Evolutionary conservation across 2,329 filamentous ascomycete species (phyloP).

Genomic region (Aureobasidium sp.): DNA sequence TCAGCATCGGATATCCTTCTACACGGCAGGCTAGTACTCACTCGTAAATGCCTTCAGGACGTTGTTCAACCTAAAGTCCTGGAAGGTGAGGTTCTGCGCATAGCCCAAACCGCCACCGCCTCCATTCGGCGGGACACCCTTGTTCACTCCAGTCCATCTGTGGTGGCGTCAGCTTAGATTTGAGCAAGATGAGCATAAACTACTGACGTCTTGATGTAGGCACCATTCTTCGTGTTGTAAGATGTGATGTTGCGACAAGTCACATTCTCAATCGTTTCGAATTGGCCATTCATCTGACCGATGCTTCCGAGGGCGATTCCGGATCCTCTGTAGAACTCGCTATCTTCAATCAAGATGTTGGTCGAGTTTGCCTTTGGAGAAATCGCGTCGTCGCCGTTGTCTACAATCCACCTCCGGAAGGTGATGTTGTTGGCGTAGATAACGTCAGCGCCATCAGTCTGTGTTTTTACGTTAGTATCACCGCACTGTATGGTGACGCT

Average conservation of each 20-base stretch:
- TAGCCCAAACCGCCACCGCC: conserved; percentile 50
- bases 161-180: conserved; percentile 24
- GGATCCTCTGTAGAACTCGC: conserved; percentile 43
- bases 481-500: too few species aligned
- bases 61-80: conserved; percentile 26
- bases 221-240: conserved; percentile 41
- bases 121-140: conserved; percentile 44
- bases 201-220: conserved; percentile 50
- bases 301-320: conserved; percentile 53
- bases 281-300: conserved; percentile 45
- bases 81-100: conserved; percentile 32
- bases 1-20: neutral
- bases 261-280: conserved; percentile 46
- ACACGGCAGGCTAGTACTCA: neutral
- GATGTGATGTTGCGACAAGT: conserved; percentile 42
- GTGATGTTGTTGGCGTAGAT: conserved; percentile 47
- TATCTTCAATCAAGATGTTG: conserved; percentile 47
- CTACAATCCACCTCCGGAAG: conserved; percentile 45
- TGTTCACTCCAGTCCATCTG: conserved; percentile 43
- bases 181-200: conserved; percentile 40
- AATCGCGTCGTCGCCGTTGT: conserved; percentile 50
- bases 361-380: conserved; percentile 51
- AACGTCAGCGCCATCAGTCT: conserved; percentile 48
- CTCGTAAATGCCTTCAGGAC: conserved; percentile 19
- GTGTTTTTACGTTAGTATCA: too few species aligned